These are phyloP conservation scores for Purshia tridentata DNA, from an alignment of 306 rosid species.

Conservation along the genomic window DNA sequence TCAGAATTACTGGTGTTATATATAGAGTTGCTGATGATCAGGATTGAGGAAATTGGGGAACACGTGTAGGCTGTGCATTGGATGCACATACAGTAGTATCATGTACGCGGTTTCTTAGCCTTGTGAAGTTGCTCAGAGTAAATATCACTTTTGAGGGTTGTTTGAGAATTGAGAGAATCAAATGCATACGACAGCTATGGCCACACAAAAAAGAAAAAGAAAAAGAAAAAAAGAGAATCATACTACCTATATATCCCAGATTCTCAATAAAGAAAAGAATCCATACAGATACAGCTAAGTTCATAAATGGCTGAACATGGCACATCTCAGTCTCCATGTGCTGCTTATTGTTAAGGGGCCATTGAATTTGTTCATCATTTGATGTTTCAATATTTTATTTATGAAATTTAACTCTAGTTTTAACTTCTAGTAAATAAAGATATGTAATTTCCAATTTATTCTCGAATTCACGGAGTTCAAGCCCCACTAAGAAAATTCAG, in stretches of 20 bases:
- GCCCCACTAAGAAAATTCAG: no score
- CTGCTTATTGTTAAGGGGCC: background rate
- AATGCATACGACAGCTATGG: no score
- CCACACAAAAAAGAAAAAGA: no score
- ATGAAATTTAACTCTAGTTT: no score
- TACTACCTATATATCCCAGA: background rate
- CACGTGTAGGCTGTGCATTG: slow-evolving; percentile 24
- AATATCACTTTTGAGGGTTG: background rate
- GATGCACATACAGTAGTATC: background rate
- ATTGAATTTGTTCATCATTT: no score
- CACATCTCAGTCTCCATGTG: slow-evolving; percentile 9
- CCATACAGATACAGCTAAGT: background rate
- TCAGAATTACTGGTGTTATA: background rate
- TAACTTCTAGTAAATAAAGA: no score
- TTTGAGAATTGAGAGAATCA: no score
- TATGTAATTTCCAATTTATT: no score
- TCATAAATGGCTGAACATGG: background rate
- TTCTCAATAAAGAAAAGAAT: background rate
- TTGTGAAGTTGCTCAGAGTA: background rate
- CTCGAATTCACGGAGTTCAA: no score
- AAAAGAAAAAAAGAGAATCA: slow-evolving; percentile 2
- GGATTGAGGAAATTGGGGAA: no score
- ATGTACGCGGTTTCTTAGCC: slow-evolving; percentile 37
- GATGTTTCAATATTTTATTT: no score
- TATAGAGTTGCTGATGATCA: slow-evolving; percentile 12